Base-by-base conservation (phyloP, 2,329 filamentous ascomycete genomes). In the Colletotrichum aenigma region DNA sequence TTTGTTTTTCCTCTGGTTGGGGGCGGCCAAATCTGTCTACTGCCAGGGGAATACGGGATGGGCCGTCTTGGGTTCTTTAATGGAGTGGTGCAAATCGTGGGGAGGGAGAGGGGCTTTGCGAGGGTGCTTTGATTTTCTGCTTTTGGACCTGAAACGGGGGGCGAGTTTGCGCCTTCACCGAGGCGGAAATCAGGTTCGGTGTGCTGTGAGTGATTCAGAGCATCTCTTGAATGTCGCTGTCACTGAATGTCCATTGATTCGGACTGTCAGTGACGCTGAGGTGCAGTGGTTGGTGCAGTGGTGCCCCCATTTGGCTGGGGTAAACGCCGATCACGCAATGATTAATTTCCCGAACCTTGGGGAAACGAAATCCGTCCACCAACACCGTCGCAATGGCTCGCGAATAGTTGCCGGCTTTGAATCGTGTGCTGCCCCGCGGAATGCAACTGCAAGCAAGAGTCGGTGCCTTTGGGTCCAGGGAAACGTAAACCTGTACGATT, bases 391-490 rank as follows among this genome's bases (percentile, higher is more conserved):
- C 43, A 52, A 21, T 1, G 3, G 1, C 43, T 52, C n/a, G 43
- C 43, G 43, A 52, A 52, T 3, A 52, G 43, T 52, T 52, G 43
- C 43, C 43, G n/a, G n/a, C 43, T 52, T 52, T 52, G 1, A 3
- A 21, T 52, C n/a, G n/a, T 52, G 12, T 13, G 43, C 38, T 52
- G n/a, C 43, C n/a, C 43, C n/a, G 43, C 43, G 43, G 43, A 7
- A 4, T 52, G n/a, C 6, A 21, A 13, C 6, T 13, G 10, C 43
- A 52, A 7, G 4, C 1, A 52, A 21, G 1, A 21, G 43, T 52
- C n/a, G n/a, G 4, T 0, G 43, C 12, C n/a, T 7, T 2, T 7
- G 8, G 43, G 1, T 21, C 10, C 12, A 13, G 4, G 10, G 12
- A 52, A 52, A 13, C n/a, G 43, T 4, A 52, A 13, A 24, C 10